Conservation (phyloP, 345 rosid genomes). For the Lepidium sativum region DNA sequence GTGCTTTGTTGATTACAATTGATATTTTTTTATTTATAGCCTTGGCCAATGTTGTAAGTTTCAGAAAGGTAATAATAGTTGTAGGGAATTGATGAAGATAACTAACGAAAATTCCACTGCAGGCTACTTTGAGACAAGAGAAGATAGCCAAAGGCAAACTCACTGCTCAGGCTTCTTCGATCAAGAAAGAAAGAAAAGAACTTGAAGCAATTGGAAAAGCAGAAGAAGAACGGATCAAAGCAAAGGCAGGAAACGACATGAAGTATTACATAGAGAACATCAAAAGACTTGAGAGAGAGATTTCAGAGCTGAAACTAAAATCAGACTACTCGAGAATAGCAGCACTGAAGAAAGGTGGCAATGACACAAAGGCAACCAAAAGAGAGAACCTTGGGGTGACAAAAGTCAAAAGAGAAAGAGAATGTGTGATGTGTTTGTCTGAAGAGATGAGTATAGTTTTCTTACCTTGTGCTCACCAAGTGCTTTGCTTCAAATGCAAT, state of each 20-base stretch:
- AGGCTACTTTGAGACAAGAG: conserved; percentile 75
- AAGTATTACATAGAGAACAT: conserved; percentile 28
- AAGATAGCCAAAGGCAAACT: conserved; percentile 31
- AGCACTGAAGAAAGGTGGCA: conserved; percentile 31
- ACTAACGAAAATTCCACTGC: conserved; percentile 20
- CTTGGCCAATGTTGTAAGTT: not conserved
- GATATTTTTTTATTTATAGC: not conserved
- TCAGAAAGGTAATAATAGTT: not conserved
- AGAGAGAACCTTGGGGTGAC: conserved; percentile 17
- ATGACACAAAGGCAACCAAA: conserved; percentile 6
- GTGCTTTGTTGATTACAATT: not conserved
- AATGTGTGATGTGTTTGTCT: conserved; percentile 72
- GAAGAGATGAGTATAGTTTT: conserved; percentile 50
- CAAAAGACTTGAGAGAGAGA: conserved; percentile 29
- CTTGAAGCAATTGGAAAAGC: conserved; percentile 36
- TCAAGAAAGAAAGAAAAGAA: conserved; percentile 30
- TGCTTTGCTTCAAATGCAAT: conserved; percentile 41
- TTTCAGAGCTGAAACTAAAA: conserved; percentile 33
- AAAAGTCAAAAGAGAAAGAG: conserved; percentile 49
- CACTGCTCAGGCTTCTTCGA: conserved; percentile 2
- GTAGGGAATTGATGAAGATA: not conserved
- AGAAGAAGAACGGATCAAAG: conserved; percentile 34
- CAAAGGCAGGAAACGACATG: conserved; percentile 29
- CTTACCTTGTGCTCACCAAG: conserved; percentile 63
- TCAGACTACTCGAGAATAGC: conserved; percentile 38